Conservation (phyloP, 2,329 filamentous ascomycete genomes). For the Tolypocladium tropicale region DNA sequence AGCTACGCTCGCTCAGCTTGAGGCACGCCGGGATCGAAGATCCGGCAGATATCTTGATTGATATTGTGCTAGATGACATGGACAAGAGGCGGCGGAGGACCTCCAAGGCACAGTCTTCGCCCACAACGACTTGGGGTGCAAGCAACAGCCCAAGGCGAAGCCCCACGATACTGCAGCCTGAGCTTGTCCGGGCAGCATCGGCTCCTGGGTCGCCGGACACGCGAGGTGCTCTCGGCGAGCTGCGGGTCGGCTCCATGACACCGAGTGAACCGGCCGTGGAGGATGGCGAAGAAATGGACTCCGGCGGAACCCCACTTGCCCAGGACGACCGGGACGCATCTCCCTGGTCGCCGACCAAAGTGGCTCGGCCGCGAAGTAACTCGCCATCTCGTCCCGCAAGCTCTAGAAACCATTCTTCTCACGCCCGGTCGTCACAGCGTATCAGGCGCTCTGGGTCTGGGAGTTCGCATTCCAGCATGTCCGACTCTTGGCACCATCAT, state of each 20-base stretch:
- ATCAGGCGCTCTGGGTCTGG: conserved; percentile 81
- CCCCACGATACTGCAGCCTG: conserved; percentile 52
- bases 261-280: conserved; percentile 40
- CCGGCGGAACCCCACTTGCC: conserved; percentile 29
- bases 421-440: conserved; percentile 59
- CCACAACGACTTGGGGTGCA: conserved; percentile 58
- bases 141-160: conserved; percentile 49
- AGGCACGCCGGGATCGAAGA: conserved; percentile 85
- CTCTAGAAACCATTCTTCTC: conserved; percentile 60
- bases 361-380: conserved; percentile 56
- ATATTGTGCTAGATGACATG: conserved; percentile 94
- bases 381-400: conserved; percentile 71
- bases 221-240: conserved; percentile 34
- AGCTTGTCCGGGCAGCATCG: conserved; percentile 57
- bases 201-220: conserved; percentile 54
- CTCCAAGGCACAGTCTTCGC: conserved; percentile 74
- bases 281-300: conserved; percentile 22
- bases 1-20: conserved; percentile 78
- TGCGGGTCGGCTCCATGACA: conserved; percentile 50
- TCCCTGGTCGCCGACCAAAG: conserved; percentile 30
- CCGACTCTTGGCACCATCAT: conserved; percentile 50
- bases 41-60: conserved; percentile 77
- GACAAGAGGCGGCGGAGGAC: conserved; percentile 83
- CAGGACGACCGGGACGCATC: conserved; percentile 37
- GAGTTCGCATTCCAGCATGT: conserved; percentile 77